Percentiles rank a stretch among this genome's conserved stretches.
These are phyloP conservation scores for Beauveria caledonica DNA, from an alignment of 2,329 filamentous ascomycete species.

Conservation along the genomic window DNA sequence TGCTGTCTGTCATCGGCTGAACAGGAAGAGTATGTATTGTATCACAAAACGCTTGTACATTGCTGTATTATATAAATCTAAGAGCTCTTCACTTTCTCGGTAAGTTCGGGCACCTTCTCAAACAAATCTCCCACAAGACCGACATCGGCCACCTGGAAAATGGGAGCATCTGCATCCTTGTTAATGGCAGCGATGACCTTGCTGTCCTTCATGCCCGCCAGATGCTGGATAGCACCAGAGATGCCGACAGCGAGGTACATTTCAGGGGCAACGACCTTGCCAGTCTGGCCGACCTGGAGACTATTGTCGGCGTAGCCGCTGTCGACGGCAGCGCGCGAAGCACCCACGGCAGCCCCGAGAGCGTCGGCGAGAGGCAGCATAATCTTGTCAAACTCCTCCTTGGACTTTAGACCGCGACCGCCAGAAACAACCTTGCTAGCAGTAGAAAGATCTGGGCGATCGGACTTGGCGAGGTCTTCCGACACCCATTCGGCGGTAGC, in stretches of 20 bases:
- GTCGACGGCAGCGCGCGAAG: slow-evolving; percentile 90
- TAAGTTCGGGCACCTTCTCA: slow-evolving; percentile 90
- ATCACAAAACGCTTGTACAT: slow-evolving; percentile 18
- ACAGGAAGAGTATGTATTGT: slow-evolving; percentile 14
- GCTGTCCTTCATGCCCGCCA: slow-evolving; percentile 99
- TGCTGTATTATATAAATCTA: slow-evolving; percentile 20
- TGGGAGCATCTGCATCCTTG: slow-evolving; percentile 93
- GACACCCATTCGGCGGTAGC: slow-evolving; percentile 80
- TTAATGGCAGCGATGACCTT: slow-evolving; percentile 99
- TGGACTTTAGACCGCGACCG: slow-evolving; percentile 90
- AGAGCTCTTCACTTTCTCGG: slow-evolving; percentile 75
- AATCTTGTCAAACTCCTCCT: slow-evolving; percentile 90
- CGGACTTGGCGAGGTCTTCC: slow-evolving; percentile 86
- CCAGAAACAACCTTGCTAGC: slow-evolving; percentile 86
- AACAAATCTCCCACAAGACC: slow-evolving; percentile 93
- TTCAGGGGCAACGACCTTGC: slow-evolving; percentile 95
- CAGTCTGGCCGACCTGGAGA: slow-evolving; percentile 94
- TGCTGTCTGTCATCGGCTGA: slow-evolving; percentile 45
- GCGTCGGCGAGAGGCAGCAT: slow-evolving; percentile 90
- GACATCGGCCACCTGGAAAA: slow-evolving; percentile 96
- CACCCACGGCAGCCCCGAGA: slow-evolving; percentile 90
- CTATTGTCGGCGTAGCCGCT: slow-evolving; percentile 98
- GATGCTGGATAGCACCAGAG: slow-evolving; percentile 92
- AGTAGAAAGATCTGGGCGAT: slow-evolving; percentile 88
- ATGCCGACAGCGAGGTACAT: slow-evolving; percentile 94